Base-by-base conservation (phyloP, 2,329 filamentous ascomycete genomes). In the Leptosphaerulina australis region DNA sequence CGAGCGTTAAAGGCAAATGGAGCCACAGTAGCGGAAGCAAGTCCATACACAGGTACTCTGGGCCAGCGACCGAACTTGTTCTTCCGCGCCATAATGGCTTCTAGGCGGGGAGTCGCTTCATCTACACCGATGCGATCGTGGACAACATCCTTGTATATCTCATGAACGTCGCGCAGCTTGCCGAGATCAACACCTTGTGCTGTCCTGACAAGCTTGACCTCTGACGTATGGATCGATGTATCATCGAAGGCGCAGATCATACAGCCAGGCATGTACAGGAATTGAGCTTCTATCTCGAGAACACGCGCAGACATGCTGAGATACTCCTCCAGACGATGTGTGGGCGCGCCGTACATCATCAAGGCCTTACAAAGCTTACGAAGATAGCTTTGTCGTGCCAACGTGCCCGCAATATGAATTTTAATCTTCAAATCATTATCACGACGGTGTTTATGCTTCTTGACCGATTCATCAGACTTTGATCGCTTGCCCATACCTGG, bases 171-270 rank as follows among this genome's bases (percentile, higher is more conserved):
- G 40, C 86, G 81, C 10, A 92, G 80, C 62, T 87, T 88, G 21
- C 88, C 88, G 0, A 92, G 78, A 66, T 92, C 85, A 8, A 92
- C 80, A 1, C 87, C 88, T 62, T 90, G 87, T 0, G 76, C 74
- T 0, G 84, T 81, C 10, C 86, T 82, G 5, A 91, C 85, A 24
- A 91, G 80, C 73, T 90, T 89, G 55, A 91, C 88, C 67, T 91
- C 88, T n/a, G 87, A 87, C 0, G 88, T 91, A 64, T 91, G 88
- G 0, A 88, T 90, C 0, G 80, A 75, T 4, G 76, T 74, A 71
- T 93, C 89, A 64, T 85, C 91, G 66, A 97, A 96, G 4, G 90
- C 93, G 67, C 96, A 88, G 48, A 97, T 89, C 92, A 97, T 97
- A 66, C 90, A 95, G 0, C 90, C 90, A 0, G 92, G 91, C 22